A percentile compares a stretch with the other conserved stretches of the same genome.
Evolutionary conservation across 2,329 filamentous ascomycete species (phyloP).

Genomic region (Colletotrichum simmondsii): DNA sequence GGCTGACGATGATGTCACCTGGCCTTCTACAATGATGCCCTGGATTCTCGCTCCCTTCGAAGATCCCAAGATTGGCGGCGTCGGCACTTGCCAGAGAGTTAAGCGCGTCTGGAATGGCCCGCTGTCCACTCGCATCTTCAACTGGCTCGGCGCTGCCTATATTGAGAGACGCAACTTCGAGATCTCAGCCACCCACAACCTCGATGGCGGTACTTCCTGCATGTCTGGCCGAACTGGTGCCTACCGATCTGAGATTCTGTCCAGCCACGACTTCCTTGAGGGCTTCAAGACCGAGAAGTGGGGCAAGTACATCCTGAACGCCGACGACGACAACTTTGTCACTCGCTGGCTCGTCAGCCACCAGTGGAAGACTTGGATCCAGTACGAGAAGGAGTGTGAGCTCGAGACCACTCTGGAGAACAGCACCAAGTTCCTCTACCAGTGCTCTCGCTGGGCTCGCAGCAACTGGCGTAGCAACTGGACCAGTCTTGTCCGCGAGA

Average conservation of each 20-base stretch:
- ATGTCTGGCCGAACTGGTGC: constrained; percentile 95
- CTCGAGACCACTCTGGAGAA: constrained; percentile 94
- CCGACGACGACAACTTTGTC: constrained; percentile 98
- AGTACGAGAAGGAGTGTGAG: constrained; percentile 91
- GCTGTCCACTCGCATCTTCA: constrained; percentile 75
- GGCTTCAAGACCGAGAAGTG: constrained; percentile 93
- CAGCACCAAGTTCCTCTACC: constrained; percentile 87
- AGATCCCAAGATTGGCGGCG: constrained; percentile 83
- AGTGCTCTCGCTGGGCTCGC: constrained; percentile 93
- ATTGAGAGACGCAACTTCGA: constrained; percentile 96
- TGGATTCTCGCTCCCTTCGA: constrained; percentile 97
- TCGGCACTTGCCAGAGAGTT: constrained; percentile 91
- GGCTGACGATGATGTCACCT: constrained; percentile 95
- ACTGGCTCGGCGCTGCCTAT: constrained; percentile 91
- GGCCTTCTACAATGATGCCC: constrained; percentile 85
- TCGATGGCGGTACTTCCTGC: constrained; percentile 96
- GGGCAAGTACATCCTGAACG: constrained; percentile 89
- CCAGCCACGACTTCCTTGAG: constrained; percentile 85
- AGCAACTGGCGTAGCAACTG: constrained; percentile 99
- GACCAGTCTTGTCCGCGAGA: constrained; percentile 86
- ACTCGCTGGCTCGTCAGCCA: constrained; percentile 95
- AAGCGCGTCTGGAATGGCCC: constrained; percentile 73
- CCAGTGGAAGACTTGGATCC: constrained; percentile 93
- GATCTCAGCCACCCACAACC: constrained; percentile 93
- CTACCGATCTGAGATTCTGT: constrained; percentile 88